phyloP scores from a whole-genome alignment of 805 yeast species.

The Suhomyces sp. region DNA sequence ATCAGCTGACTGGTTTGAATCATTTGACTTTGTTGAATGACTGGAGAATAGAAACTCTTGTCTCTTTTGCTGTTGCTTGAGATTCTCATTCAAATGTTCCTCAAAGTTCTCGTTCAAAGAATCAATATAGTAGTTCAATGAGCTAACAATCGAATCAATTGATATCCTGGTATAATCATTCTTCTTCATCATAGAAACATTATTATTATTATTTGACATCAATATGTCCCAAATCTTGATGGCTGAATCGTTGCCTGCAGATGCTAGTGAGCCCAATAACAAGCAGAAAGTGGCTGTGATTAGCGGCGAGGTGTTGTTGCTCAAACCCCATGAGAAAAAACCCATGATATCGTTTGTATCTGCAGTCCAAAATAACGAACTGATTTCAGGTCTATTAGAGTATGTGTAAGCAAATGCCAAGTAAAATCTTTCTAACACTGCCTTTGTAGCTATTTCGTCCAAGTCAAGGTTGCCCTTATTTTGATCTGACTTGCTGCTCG shows the following conservation, averaged over 20 bases:
- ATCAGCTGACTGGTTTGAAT: constrained; percentile 22
- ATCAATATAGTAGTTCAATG: constrained; percentile 52
- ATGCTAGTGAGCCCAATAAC: constrained; percentile 71
- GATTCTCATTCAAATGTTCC: constrained; percentile 28
- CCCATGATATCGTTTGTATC: constrained; percentile 62
- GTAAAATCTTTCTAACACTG: constrained; percentile 87
- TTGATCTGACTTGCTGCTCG: constrained; percentile 8
- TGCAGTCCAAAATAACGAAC: constrained; percentile 59
- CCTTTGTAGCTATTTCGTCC: constrained; percentile 65
- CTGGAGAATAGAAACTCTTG: constrained; percentile 31
- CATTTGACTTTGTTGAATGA: constrained; percentile 10
- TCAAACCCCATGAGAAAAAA: constrained; percentile 84
- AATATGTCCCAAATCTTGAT: constrained; percentile 39
- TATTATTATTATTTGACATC: constrained; percentile 26
- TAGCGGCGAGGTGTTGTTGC: constrained; percentile 68
- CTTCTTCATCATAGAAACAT: constrained; percentile 25
- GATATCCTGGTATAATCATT: constrained; percentile 47
- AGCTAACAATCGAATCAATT: constrained; percentile 53
- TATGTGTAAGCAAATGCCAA: constrained; percentile 70
- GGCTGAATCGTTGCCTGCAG: constrained; percentile 54
- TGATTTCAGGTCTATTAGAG: constrained; percentile 55
- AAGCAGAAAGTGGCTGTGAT: constrained; percentile 81
- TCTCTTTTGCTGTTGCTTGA: constrained; percentile 30
- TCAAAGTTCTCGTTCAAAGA: constrained; percentile 42
- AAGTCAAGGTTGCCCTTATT: constrained; percentile 36